These are phyloP conservation scores for Cymbopogon flexuosus DNA, from an alignment of 202 grass and related monocot species.

Conservation along the genomic window DNA sequence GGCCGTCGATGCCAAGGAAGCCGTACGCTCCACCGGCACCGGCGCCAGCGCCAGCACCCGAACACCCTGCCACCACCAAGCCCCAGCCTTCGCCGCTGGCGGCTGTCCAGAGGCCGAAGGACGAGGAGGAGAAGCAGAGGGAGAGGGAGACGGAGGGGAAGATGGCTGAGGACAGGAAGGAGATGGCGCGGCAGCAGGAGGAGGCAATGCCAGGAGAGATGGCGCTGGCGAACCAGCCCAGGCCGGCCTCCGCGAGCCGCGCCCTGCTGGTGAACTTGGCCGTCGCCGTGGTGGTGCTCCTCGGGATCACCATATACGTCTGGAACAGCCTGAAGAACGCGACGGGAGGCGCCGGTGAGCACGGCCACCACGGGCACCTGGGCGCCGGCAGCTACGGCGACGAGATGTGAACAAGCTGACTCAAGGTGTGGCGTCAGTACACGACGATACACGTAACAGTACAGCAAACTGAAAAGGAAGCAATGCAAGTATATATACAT, in stretches of 20 bases:
- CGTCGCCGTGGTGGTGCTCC: constrained; percentile 40
- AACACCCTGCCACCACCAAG: background rate
- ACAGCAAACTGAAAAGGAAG: background rate
- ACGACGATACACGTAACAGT: background rate
- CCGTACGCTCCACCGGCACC: background rate
- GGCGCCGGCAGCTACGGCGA: constrained; percentile 26
- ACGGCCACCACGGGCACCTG: background rate
- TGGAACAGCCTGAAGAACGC: constrained; percentile 42
- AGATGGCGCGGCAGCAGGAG: background rate
- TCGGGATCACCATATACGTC: constrained; percentile 45
- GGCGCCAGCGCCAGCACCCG: background rate
- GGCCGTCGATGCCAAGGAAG: constrained; percentile 6
- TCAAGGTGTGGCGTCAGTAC: background rate
- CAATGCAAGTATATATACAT: background rate
- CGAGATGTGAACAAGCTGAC: constrained; percentile 36
- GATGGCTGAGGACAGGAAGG: constrained; percentile 40
- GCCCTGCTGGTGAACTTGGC: constrained; percentile 53
- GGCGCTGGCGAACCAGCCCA: constrained; percentile 5
- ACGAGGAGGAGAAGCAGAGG: constrained; percentile 23
- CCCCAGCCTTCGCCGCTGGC: background rate
- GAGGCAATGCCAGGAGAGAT: background rate
- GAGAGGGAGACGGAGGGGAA: constrained; percentile 34
- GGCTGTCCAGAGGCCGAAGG: background rate
- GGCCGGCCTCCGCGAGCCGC: constrained; percentile 15
- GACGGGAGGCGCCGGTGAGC: background rate